Percentiles rank a stretch among this genome's conserved stretches.
Conservation (phyloP, 2,329 filamentous ascomycete species). For the Coniochaeta sp. region DNA sequence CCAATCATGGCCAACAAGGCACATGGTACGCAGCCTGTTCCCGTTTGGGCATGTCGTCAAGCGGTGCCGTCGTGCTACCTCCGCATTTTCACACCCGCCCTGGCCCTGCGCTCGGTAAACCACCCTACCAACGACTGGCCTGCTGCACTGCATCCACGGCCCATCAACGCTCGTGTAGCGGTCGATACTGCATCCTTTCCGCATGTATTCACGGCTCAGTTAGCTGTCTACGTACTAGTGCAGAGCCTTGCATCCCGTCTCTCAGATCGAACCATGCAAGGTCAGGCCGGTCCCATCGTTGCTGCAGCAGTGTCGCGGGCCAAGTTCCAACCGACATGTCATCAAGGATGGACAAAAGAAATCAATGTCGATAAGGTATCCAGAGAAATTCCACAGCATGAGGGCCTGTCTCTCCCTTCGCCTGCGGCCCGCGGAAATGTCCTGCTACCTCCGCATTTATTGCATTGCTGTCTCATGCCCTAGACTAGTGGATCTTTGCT, state of each 20-base stretch:
- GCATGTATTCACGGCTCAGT: background rate
- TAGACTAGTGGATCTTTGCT: too few relatives aligned
- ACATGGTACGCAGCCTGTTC: conserved; percentile 16
- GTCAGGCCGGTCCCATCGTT: background rate
- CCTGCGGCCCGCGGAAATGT: too few relatives aligned
- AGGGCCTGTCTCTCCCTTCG: too few relatives aligned
- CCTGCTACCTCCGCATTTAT: too few relatives aligned
- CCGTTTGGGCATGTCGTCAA: conserved; percentile 19
- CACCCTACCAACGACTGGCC: background rate
- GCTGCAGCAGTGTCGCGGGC: background rate
- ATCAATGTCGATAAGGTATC: background rate
- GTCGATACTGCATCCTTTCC: background rate
- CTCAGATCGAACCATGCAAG: conserved; percentile 1
- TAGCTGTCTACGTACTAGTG: background rate
- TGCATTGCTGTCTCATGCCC: too few relatives aligned
- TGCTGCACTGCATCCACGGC: background rate
- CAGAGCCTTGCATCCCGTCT: background rate
- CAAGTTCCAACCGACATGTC: background rate
- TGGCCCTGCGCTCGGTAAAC: background rate
- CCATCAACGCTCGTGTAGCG: background rate
- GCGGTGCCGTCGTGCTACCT: conserved; percentile 16
- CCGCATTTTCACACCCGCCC: conserved; percentile 16
- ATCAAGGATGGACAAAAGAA: background rate
- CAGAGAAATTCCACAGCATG: too few relatives aligned
- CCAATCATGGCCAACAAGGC: conserved; percentile 8